Base-by-base conservation (phyloP, 2,329 filamentous ascomycete genomes). In the Ophiostoma triangulosporum region DNA sequence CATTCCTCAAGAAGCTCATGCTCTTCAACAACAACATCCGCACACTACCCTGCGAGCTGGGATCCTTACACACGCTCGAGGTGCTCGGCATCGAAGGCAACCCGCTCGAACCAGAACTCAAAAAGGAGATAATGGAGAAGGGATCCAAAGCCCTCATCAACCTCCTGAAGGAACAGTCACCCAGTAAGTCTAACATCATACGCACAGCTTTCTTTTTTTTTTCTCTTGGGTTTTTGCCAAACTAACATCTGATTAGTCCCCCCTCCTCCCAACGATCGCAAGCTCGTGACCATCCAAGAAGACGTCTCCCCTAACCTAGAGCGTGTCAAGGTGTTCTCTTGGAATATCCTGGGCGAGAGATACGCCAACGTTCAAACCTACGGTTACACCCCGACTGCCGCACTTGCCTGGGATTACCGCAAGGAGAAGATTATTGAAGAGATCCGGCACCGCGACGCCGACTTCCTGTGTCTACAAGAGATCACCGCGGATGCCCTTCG, bases 261-360 rank as follows among this genome's bases (percentile, higher is more conserved):
- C 36, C 73, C 83, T 15, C 83, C 88, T 43, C 93, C 91, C 1
- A 74, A 77, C 29, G 80, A 86, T 48, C 82, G 93, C 62, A 81
- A 86, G 62, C 84, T 83, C 69, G 80, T 96, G 56, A 76, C 86
- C n/a, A 78, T 97, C 24, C 84, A 81, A 60, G 80, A 81, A 66
- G 83, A 84, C 58, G 73, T 74, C 53, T 75, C 71, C 66, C 62
- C 74, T 1, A 73, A 64, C 52, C 68, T 80, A 57, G 80, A 96
- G 63, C 84, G 81, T 52, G 81, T 97, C 65, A 88, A 86, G 54
- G 83, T 95, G 8, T 75, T 97, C 57, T 94, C 88, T 22, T 96
- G 93, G 82, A 98, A 98, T 66, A 95, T 91, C 48, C 77, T 98
- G 11, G 96, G 91, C 69, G 89, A 96, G 68, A 88, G 89, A 63